Evolutionary conservation across 768 basidiomycete species (phyloP).

Genomic region (Boletus eberwhitei): DNA sequence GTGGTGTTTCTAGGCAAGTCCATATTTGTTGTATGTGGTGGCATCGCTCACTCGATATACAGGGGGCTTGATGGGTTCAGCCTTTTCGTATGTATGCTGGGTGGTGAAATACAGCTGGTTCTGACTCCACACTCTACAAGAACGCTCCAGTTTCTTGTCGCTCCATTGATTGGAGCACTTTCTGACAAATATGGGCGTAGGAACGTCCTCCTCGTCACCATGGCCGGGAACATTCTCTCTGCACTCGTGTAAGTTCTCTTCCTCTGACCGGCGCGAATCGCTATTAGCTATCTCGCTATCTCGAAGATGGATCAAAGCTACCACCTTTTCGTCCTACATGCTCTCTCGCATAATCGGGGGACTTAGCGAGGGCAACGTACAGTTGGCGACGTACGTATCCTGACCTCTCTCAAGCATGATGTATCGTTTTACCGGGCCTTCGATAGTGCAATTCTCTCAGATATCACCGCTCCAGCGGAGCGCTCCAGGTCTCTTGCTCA

Average conservation of each 20-base stretch:
- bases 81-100: conserved; percentile 72
- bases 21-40: background rate
- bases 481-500: conserved; percentile 86
- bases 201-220: conserved; percentile 74
- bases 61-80: conserved; percentile 91
- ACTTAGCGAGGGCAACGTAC: conserved; percentile 95
- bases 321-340: conserved; percentile 86
- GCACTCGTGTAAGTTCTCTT: conserved; percentile 63
- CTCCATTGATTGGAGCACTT: conserved; percentile 75
- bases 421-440: background rate
- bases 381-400: conserved; percentile 79
- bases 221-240: conserved; percentile 93
- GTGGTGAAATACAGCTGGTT: conserved; percentile 34
- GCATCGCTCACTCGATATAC: conserved; percentile 8
- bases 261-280: background rate
- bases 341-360: conserved; percentile 90
- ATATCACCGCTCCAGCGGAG: conserved; percentile 76
- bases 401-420: background rate
- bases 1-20: conserved; percentile 83
- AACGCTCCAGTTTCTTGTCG: conserved; percentile 79
- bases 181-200: conserved; percentile 92
- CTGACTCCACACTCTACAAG: conserved; percentile 40
- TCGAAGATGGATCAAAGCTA: conserved; percentile 82
- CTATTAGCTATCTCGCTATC: background rate
- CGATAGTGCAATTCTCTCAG: conserved; percentile 85